phyloP scores from a whole-genome alignment of 371 early-diverging fungal genomes.

The Rhizopus microsporus region DNA sequence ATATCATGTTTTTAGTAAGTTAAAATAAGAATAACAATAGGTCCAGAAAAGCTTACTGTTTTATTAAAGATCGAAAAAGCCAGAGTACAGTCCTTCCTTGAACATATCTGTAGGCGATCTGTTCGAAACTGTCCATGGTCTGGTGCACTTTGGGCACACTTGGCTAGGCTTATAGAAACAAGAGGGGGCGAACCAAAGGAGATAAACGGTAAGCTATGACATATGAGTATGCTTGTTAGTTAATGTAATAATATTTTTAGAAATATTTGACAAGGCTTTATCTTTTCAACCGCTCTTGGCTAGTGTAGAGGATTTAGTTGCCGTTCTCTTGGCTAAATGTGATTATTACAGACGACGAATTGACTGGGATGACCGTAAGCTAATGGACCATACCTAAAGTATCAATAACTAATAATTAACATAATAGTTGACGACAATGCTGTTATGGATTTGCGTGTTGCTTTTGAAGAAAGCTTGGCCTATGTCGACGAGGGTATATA shows the following conservation, averaged over 20 bases:
- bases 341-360: constrained; percentile 38
- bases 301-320: constrained; percentile 49
- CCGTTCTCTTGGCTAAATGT: constrained; percentile 38
- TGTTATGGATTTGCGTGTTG: constrained; percentile 28
- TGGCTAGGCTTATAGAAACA: constrained; percentile 36
- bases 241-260: constrained; percentile 16
- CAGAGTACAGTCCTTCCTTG: constrained; percentile 24
- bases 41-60: not conserved
- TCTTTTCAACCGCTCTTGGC: constrained; percentile 25
- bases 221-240: not conserved
- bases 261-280: constrained; percentile 38
- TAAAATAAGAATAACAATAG: not conserved
- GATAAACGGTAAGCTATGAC: constrained; percentile 22
- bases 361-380: constrained; percentile 47
- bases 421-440: constrained; percentile 24
- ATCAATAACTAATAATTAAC: not conserved
- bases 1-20: constrained; percentile 58
- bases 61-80: constrained; percentile 34
- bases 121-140: constrained; percentile 74
- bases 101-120: constrained; percentile 46
- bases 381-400: not conserved
- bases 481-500: constrained; percentile 34
- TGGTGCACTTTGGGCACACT: constrained; percentile 61
- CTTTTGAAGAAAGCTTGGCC: constrained; percentile 37
- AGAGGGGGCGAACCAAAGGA: constrained; percentile 12